phyloP scores from a whole-genome alignment of 192 early-diverging fungal genomes.

The Backusella parvicylindrica region DNA sequence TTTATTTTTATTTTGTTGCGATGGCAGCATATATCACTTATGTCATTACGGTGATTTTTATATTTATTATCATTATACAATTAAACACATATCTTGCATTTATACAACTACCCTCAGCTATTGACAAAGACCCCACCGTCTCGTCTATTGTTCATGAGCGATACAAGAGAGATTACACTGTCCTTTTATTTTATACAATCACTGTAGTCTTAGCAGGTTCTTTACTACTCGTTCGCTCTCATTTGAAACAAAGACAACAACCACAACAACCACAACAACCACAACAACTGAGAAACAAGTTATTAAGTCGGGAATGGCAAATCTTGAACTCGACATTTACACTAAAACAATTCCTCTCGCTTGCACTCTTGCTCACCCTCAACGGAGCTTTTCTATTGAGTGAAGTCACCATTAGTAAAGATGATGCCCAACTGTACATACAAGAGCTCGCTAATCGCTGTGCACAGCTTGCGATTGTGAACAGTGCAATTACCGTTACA shows the following conservation, averaged over 20 bases:
- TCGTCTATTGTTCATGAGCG: not conserved
- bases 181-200: not conserved
- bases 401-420: not conserved
- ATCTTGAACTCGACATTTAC: not conserved
- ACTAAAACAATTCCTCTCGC: not conserved
- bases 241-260: not conserved
- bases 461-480: conserved; percentile 12
- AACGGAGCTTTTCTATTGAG: not conserved
- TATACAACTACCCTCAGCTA: not conserved
- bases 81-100: conserved; percentile 2
- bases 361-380: not conserved
- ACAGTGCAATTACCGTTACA: conserved; percentile 8
- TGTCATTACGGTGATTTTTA: not conserved
- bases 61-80: not conserved
- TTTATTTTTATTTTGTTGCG: not conserved
- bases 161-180: not conserved
- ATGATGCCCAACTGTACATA: not conserved
- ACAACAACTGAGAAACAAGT: not conserved
- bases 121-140: not conserved
- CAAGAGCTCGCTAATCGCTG: conserved; percentile 5
- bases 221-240: not conserved
- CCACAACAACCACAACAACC: not conserved
- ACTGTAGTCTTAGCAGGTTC: not conserved
- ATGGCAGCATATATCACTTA: not conserved
- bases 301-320: not conserved